Evolutionary conservation across 306 rosid genomes (phyloP), one percentile per base, ranked within the genome.

Genomic region (Prinsepia uniflora): DNA sequence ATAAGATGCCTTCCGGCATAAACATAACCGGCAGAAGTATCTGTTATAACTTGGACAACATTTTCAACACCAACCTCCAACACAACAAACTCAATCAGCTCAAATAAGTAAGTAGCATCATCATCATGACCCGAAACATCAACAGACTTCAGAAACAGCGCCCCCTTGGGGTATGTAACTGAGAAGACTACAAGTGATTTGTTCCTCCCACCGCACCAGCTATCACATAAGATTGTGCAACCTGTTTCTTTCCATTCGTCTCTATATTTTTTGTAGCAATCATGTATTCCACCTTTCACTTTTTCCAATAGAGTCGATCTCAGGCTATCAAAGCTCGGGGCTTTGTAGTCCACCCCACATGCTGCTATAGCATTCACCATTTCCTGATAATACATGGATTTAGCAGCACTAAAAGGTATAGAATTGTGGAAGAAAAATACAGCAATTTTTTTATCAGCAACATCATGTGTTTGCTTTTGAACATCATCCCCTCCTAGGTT

Each of bases 161-260:
- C 79, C 65, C 91, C 88, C 75, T 82, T 87, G 8, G 76, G 75
- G 64, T 82, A 82, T 36, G 96, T 68, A 64, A 87, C 73, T 5
- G 89, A 87, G 74, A 90, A 80, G 61, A 87, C 82, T 52, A 81
- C 70, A 43, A 82, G 60, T 18, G 89, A 87, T 71, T 77, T 83
- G 22, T 82, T 71, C 76, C 83, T 58, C 40, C 68, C 84, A 78
- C 85, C 86, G 17, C 85, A 87, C 89, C 90, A 82, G 47, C 76
- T 77, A 73, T 87, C 85, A 41, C 88, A 87, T 72, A 87, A 74
- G 81, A 90, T 67, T 11, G 89, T 87, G 72, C 93, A 85, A 18
- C 91, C 91, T 39, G 84, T 85, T 82, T 85, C 86, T 78, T 82
- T 81, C 96, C 96, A 90, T 70, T 84, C 88, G 45, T 84, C 82